Evolutionary conservation across 2,329 filamentous ascomycete species (phyloP).

Genomic region (Capronia epimyces): DNA sequence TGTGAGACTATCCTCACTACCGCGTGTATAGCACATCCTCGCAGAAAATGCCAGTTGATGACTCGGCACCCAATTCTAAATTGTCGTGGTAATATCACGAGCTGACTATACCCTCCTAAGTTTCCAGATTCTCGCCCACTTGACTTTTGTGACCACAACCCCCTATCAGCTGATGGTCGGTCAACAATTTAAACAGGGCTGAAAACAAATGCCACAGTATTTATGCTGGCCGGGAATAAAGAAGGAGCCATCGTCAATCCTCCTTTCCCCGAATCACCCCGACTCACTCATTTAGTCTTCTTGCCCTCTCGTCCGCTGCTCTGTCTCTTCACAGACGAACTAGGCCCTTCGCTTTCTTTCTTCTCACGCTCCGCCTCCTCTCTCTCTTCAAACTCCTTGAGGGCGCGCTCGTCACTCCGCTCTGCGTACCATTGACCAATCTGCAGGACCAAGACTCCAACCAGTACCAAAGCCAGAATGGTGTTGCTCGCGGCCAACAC

Average conservation of each 20-base stretch:
- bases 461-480: conserved; percentile 83
- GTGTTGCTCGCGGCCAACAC: conserved; percentile 93
- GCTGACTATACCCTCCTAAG: neutral
- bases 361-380: conserved; percentile 24
- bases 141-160: too few relatives aligned
- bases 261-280: neutral
- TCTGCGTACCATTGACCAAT: conserved; percentile 98
- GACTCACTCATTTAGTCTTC: conserved; percentile 31
- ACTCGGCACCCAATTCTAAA: neutral
- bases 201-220: too few relatives aligned
- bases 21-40: too few relatives aligned
- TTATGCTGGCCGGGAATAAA: neutral
- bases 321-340: conserved; percentile 26
- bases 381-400: conserved; percentile 50
- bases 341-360: conserved; percentile 15
- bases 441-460: conserved; percentile 88
- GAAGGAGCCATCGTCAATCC: neutral
- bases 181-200: too few relatives aligned
- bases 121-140: too few relatives aligned
- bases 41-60: neutral
- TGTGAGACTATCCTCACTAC: too few relatives aligned
- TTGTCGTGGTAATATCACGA: neutral
- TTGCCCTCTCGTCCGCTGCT: conserved; percentile 29
- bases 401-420: conserved; percentile 81
- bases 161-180: too few relatives aligned